A percentile compares a stretch with the other conserved stretches of the same genome.
phyloP scores from a whole-genome alignment of 106 monocot species.

The Dactylorhiza incarnata region DNA sequence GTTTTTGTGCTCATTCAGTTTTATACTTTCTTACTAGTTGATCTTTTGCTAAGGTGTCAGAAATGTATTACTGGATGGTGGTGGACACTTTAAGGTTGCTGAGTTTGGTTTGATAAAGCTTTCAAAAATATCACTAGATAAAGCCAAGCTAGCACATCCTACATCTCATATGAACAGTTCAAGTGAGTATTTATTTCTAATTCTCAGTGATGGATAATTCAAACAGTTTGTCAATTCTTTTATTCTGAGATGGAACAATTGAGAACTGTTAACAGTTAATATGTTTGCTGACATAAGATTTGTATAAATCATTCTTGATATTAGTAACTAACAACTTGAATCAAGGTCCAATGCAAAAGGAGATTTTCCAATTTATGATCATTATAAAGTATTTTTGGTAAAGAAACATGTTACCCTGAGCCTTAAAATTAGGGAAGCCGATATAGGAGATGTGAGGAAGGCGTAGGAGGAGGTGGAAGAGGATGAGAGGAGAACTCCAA shows the following conservation, averaged over 20 bases:
- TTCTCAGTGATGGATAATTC: background rate
- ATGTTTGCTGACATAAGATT: background rate
- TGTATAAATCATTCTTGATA: background rate
- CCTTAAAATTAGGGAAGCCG: too few species aligned
- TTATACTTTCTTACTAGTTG: conserved; percentile 42
- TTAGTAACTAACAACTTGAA: background rate
- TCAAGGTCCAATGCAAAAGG: background rate
- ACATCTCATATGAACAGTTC: conserved; percentile 19
- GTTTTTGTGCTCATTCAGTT: conserved; percentile 11
- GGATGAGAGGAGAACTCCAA: too few species aligned
- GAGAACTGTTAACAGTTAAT: background rate
- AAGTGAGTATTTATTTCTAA: background rate
- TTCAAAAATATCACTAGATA: conserved; percentile 61
- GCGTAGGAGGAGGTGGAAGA: too few species aligned
- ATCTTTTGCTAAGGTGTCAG: conserved; percentile 88
- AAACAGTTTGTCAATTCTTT: background rate
- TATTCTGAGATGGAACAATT: background rate
- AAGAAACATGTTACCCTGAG: too few species aligned
- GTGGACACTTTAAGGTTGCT: conserved; percentile 69
- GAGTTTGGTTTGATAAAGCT: conserved; percentile 84
- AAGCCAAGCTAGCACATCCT: conserved; percentile 50
- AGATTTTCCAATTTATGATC: background rate
- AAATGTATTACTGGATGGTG: conserved; percentile 88
- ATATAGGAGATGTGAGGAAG: too few species aligned
- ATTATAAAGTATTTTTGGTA: background rate